Percentiles rank a stretch among this genome's conserved stretches.
These are phyloP conservation scores for Zygosaccharomyces kombuchaensis DNA, from an alignment of 805 yeast species.

Conservation along the genomic window DNA sequence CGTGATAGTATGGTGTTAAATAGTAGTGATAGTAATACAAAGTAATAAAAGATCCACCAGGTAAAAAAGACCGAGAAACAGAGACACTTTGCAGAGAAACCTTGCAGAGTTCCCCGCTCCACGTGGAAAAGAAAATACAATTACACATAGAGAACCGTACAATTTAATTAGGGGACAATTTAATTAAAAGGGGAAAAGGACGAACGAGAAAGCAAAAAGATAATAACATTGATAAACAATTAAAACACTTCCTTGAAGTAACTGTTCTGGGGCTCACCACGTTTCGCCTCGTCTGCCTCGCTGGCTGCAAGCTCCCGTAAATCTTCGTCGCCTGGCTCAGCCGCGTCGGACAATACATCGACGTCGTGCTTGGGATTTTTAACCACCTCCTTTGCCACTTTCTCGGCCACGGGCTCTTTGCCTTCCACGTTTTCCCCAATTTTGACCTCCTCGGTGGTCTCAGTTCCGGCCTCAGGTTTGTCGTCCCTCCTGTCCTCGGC, in stretches of 20 bases:
- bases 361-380: neutral
- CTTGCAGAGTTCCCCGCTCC: neutral
- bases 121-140: neutral
- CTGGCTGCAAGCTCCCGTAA: conserved; percentile 16
- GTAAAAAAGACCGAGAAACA: no score
- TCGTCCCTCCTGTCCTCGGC: no score
- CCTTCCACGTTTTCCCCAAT: no score
- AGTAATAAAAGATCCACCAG: neutral
- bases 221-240: neutral
- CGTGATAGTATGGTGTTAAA: conserved; percentile 3
- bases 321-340: conserved; percentile 1
- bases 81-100: neutral
- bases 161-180: neutral
- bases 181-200: neutral
- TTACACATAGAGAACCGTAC: conserved; percentile 2
- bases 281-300: neutral
- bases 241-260: conserved; percentile 30
- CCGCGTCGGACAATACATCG: neutral
- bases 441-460: no score
- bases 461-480: no score
- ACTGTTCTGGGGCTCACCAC: conserved; percentile 14
- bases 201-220: neutral
- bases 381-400: no score
- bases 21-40: conserved; percentile 2
- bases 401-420: no score